Evolutionary conservation across 371 early-diverging fungal species (phyloP).

Genomic region (Lichtheimia ramosa): DNA sequence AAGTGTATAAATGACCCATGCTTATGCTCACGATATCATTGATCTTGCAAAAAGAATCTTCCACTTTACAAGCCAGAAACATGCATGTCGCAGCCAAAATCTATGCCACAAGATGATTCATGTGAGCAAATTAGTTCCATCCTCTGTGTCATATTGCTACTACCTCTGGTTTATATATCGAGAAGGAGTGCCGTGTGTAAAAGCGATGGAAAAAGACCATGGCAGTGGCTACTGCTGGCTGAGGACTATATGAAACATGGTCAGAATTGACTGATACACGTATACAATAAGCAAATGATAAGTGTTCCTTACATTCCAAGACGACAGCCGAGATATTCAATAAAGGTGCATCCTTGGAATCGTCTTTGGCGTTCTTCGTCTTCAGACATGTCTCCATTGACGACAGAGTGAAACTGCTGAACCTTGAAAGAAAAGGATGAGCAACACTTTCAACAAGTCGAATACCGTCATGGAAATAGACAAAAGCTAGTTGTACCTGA

Average conservation of each 20-base stretch:
- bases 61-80: conserved; percentile 77
- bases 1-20: conserved; percentile 6
- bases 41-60: conserved; percentile 69
- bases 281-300: neutral
- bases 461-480: no score
- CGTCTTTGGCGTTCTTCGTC: conserved; percentile 54
- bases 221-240: conserved; percentile 70
- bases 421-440: conserved; percentile 22
- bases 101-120: conserved; percentile 5
- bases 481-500: no score
- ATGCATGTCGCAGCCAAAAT: conserved; percentile 70
- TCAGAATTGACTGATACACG: neutral
- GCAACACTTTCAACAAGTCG: no score
- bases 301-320: conserved; percentile 54
- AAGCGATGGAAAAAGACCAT: conserved; percentile 77
- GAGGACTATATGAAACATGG: conserved; percentile 39
- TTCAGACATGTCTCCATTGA: conserved; percentile 37
- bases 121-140: no score
- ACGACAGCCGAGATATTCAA: conserved; percentile 62
- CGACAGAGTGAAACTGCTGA: conserved; percentile 48
- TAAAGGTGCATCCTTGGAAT: conserved; percentile 61
- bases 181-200: conserved; percentile 71
- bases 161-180: conserved; percentile 36
- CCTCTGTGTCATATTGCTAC: neutral
- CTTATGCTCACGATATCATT: conserved; percentile 50